phyloP scores from a whole-genome alignment of 345 rosid genomes.

The Hibiscus tridactylites region DNA sequence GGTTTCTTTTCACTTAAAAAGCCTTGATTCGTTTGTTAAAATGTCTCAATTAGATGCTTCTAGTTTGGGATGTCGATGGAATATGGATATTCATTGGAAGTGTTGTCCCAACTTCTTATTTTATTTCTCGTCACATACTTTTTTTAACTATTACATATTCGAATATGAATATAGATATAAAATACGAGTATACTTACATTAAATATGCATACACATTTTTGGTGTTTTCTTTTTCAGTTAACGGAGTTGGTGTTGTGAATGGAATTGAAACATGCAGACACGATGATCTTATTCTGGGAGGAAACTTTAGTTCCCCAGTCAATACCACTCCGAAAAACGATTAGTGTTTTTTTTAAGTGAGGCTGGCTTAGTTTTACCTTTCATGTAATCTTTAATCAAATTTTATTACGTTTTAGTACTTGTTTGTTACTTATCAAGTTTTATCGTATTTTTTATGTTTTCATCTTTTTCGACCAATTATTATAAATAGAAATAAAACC shows the following conservation, averaged over 20 bases:
- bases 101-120: neutral
- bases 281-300: neutral
- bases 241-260: neutral
- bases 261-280: conserved; percentile 10
- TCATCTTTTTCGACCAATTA: neutral
- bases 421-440: neutral
- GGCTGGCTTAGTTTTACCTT: neutral
- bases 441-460: neutral
- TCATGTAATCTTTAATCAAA: neutral
- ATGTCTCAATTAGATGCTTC: neutral
- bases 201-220: neutral
- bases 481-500: neutral
- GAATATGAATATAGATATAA: neutral
- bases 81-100: neutral
- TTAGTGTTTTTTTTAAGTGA: neutral
- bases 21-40: neutral
- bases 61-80: neutral
- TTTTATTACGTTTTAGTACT: neutral
- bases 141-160: neutral
- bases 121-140: neutral
- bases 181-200: neutral
- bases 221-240: neutral
- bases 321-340: neutral
- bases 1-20: conserved; percentile 2
- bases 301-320: neutral